These are phyloP conservation scores for Daedalea quercina DNA, from an alignment of 768 basidiomycete species.

Conservation along the genomic window DNA sequence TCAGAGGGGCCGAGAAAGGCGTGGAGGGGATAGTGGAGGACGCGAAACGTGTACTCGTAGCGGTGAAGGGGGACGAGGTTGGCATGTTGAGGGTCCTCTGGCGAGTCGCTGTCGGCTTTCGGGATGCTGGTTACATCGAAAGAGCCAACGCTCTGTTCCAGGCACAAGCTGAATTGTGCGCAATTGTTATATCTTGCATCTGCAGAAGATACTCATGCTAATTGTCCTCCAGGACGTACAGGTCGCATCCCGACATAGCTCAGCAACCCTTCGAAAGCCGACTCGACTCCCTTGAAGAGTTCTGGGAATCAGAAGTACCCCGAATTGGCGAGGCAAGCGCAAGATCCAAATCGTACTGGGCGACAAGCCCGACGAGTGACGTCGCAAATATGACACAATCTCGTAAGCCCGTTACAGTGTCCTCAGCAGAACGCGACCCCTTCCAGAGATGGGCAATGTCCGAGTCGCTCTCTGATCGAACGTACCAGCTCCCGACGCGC, in stretches of 20 bases:
- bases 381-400: not conserved
- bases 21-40: constrained; percentile 49
- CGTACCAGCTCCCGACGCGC: constrained; percentile 42
- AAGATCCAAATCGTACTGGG: constrained; percentile 66
- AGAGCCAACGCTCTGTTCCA: constrained; percentile 75
- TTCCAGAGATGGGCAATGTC: constrained; percentile 59
- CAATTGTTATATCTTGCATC: constrained; percentile 1
- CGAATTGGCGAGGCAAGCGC: constrained; percentile 66
- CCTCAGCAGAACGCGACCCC: constrained; percentile 42
- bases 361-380: not conserved
- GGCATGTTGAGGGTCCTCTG: constrained; percentile 52
- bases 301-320: constrained; percentile 80
- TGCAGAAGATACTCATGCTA: not conserved
- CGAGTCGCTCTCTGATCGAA: constrained; percentile 45
- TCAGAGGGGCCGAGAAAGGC: constrained; percentile 40
- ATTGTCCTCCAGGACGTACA: constrained; percentile 43
- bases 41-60: constrained; percentile 38
- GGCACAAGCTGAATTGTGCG: constrained; percentile 78
- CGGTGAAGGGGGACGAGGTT: constrained; percentile 33
- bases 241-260: constrained; percentile 40
- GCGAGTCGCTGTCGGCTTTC: constrained; percentile 57
- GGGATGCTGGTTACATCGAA: constrained; percentile 68
- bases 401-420: constrained; percentile 7
- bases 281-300: constrained; percentile 62
- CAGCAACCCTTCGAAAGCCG: constrained; percentile 38